These are phyloP conservation scores for Hygrophoropsis aurantiaca DNA, from an alignment of 768 basidiomycete species.

Conservation along the genomic window DNA sequence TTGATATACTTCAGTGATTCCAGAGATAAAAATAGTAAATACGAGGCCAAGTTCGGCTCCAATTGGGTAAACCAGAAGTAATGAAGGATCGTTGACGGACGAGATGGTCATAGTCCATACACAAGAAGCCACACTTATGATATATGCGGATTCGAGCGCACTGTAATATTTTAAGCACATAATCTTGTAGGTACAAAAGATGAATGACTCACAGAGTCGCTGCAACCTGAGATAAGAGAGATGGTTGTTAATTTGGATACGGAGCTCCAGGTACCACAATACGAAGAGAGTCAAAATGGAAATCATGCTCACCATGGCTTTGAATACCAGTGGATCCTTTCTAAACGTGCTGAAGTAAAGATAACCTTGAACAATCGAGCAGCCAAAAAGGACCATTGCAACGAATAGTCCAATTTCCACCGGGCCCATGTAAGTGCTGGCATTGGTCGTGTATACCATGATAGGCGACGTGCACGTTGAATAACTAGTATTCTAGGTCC, in stretches of 20 bases:
- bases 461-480: no score
- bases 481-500: no score
- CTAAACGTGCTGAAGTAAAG: conserved; percentile 12
- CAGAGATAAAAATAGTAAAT: background rate
- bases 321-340: conserved; percentile 4
- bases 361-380: conserved; percentile 10
- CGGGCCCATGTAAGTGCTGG: conserved; percentile 12
- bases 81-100: background rate
- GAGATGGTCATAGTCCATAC: conserved; percentile 6
- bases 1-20: background rate
- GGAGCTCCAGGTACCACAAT: no score
- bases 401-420: conserved; percentile 11
- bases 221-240: no score
- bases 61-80: background rate
- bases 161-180: no score
- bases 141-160: conserved; percentile 1
- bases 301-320: conserved; percentile 3
- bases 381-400: conserved; percentile 9
- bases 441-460: no score
- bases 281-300: no score
- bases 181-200: no score
- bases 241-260: no score
- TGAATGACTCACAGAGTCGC: no score
- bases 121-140: background rate
- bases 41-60: background rate